phyloP scores from a whole-genome alignment of 306 rosid species.

The Argentina anserina region DNA sequence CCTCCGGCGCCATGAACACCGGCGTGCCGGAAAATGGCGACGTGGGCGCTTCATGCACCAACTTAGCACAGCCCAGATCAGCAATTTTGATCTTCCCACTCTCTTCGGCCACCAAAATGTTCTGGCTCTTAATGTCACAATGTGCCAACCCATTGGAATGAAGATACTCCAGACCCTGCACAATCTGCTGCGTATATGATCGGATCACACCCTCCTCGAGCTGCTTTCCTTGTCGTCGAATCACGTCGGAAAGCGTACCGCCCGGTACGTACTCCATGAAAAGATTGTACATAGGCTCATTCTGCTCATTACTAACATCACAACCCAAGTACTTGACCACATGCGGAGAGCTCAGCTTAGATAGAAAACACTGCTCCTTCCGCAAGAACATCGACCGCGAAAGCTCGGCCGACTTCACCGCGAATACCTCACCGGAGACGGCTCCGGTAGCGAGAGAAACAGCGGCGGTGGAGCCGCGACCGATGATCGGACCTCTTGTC shows the following conservation, averaged over 20 bases:
- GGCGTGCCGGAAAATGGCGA: slow-evolving; percentile 44
- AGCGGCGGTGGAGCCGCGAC: slow-evolving; percentile 50
- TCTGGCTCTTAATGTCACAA: slow-evolving; percentile 56
- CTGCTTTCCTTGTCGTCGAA: slow-evolving; percentile 24
- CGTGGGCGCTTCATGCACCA: slow-evolving; percentile 2
- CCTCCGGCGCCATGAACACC: slow-evolving; percentile 55
- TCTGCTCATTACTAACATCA: slow-evolving; percentile 18
- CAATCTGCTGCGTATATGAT: slow-evolving; percentile 36
- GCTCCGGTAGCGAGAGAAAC: slow-evolving; percentile 30
- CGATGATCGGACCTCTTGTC: slow-evolving; percentile 39
- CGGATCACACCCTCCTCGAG: slow-evolving; percentile 34
- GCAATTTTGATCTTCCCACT: slow-evolving; percentile 33
- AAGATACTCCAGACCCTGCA: slow-evolving; percentile 45
- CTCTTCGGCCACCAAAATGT: slow-evolving; percentile 32
- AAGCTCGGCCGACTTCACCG: slow-evolving; percentile 42
- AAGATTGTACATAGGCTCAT: slow-evolving; percentile 30
- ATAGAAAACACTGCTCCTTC: slow-evolving; percentile 37
- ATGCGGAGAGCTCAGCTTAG: slow-evolving; percentile 30
- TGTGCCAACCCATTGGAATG: slow-evolving; percentile 40
- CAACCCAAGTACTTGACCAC: slow-evolving; percentile 38
- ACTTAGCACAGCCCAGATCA: slow-evolving; percentile 55
- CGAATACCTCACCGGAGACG: slow-evolving; percentile 28
- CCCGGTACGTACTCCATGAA: slow-evolving; percentile 44
- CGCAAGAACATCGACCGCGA: slow-evolving; percentile 24
- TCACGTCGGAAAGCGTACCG: slow-evolving; percentile 42